Base-by-base conservation (phyloP, 768 basidiomycete genomes). In the Macrolepiota albuminosa region DNA sequence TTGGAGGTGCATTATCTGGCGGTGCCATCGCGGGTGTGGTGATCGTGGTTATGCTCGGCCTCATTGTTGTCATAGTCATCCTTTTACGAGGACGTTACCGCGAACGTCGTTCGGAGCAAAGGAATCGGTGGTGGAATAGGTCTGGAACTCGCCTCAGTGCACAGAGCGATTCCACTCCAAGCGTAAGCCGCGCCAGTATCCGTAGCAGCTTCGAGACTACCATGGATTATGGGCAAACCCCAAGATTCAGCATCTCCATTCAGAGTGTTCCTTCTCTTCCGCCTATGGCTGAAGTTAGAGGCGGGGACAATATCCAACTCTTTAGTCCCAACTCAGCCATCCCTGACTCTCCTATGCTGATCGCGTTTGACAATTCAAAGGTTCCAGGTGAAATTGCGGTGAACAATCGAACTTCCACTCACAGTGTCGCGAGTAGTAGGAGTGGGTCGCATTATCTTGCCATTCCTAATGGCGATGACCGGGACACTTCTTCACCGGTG, bases 161-260 rank as follows among this genome's bases (percentile, higher is more conserved):
- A 4, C 72, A 73, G 39, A 69, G 67, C 4, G 73, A 75, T 24
- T 51, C 61, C 40, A 58, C 58, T 34, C 57, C 64, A 45, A 61
- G 61, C 48, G 67, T 62, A 34, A 64, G 39, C 39, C 57, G 61
- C 16, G 43, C 56, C 14, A 72, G 72, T 56, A 67, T 69, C 3
- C 77, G 84, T 52, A 87, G 86, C 70, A 87, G 85, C 71, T 88
- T 87, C 54, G 87, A 78, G 18, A 87, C 86, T 18, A 81, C 78
- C n/a, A 76, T 79, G 65, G 83, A 85, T 56, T 79, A 79, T 24
- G 75, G 75, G 11, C 63, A 56, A n/a, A 67, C 61, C 39, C 71
- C 67, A 40, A 70, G 57, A 29, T 66, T 62, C 46, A 61, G 46
- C 18, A 31, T 68, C 4, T 62, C 70, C 43, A 67, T 74, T 18